Conservation (phyloP, 441 rosid genomes). For the Populus hybrid region DNA sequence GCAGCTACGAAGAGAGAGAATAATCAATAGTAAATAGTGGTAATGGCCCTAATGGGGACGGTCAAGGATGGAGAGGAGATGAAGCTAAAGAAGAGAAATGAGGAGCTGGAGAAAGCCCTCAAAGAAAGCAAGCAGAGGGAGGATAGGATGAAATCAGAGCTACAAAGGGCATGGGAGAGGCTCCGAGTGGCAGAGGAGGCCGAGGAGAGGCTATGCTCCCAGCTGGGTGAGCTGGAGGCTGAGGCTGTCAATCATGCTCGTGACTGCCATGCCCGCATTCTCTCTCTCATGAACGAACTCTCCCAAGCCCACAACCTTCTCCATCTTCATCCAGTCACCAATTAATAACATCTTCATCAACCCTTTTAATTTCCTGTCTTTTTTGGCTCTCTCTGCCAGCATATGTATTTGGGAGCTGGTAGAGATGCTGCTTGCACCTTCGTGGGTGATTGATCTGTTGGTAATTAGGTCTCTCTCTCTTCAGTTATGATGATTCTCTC, state of each 20-base stretch:
- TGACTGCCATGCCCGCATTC: slow-evolving; percentile 52
- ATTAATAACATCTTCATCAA: too few species aligned
- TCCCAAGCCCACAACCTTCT: slow-evolving; percentile 31
- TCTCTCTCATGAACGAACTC: slow-evolving; percentile 60
- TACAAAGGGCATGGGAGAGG: slow-evolving; percentile 42
- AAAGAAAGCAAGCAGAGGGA: slow-evolving; percentile 57
- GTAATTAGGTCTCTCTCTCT: too few species aligned
- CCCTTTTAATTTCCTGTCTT: too few species aligned
- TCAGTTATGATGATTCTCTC: too few species aligned
- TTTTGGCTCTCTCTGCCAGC: too few species aligned
- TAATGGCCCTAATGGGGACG: too few species aligned
- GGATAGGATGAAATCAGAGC: slow-evolving; percentile 53
- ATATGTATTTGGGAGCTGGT: too few species aligned
- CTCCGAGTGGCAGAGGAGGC: slow-evolving; percentile 72
- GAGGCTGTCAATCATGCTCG: slow-evolving; percentile 73
- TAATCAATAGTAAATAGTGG: too few species aligned
- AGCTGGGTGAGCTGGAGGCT: slow-evolving; percentile 78
- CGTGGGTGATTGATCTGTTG: too few species aligned
- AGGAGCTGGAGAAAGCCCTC: slow-evolving; percentile 58
- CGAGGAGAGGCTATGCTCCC: slow-evolving; percentile 66
- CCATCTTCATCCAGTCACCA: background rate
- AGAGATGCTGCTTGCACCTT: too few species aligned
- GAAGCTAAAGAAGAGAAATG: slow-evolving; percentile 48
- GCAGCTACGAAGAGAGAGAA: too few species aligned
- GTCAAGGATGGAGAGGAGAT: slow-evolving; percentile 2